These are phyloP conservation scores for Gelatoporia subvermispora DNA, from an alignment of 768 basidiomycete species.

Conservation along the genomic window DNA sequence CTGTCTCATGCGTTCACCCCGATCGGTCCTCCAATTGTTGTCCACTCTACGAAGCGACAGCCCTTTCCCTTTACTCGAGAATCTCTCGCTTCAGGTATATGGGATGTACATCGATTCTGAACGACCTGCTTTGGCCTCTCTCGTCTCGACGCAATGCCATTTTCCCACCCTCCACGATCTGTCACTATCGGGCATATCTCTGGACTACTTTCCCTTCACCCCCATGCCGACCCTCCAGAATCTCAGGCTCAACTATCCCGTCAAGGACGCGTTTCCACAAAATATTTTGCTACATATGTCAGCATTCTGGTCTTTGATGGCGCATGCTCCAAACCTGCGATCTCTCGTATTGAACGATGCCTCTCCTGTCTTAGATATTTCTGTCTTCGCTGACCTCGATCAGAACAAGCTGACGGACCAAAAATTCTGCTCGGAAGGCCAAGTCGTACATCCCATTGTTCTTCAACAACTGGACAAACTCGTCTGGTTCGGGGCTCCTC, in stretches of 20 bases:
- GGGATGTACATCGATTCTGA: no score
- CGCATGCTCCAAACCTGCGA: neutral
- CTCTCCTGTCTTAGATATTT: neutral
- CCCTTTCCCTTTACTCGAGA: no score
- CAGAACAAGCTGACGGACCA: neutral
- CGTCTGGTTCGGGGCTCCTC: constrained; percentile 1
- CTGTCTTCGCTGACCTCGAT: neutral
- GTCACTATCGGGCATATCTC: constrained; percentile 3
- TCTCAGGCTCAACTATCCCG: constrained; percentile 3
- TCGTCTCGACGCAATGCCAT: no score
- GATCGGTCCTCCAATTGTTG: no score
- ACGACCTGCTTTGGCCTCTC: no score
- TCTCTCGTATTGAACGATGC: neutral
- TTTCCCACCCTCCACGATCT: neutral
- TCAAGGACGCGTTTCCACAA: neutral
- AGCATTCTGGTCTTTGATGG: neutral
- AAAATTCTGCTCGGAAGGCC: no score
- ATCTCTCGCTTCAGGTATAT: no score
- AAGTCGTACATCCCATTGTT: neutral
- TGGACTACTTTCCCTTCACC: neutral
- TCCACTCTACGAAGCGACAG: no score
- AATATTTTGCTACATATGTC: neutral
- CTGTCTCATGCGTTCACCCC: no score
- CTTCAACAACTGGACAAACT: neutral
- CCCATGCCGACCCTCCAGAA: neutral